Base-by-base conservation (phyloP, 169 alveolate species). In the Plasmodium yoelii region DNA sequence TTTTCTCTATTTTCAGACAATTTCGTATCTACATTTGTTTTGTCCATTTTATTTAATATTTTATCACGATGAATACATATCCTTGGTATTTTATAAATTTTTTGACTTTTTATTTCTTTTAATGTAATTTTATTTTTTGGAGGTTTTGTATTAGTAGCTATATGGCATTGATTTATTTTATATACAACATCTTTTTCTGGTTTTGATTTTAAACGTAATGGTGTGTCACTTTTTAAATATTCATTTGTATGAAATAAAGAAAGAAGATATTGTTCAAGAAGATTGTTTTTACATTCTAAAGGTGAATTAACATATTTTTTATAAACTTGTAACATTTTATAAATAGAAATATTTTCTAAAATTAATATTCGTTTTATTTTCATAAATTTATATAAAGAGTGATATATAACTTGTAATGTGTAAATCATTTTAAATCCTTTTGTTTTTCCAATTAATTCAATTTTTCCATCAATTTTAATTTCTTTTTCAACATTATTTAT, bases 261-360 rank as follows among this genome's bases (percentile, higher is more conserved):
- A 34, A 63, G 26, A 75, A 61, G 34, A 47, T 63, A 75, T 75
- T 63, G 42, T 2, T 75, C 88, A 56, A 61, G 44, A 63, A 75
- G 51, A 15, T 75, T 46, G 7, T 75, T 9, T 9, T 72, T 22
- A 9, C 34, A 13, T 12, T 47, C 19, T 18, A 46, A 19, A 34
- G 72, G 15, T 5, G 24, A 15, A 8, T 55, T 60, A 47, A 61
- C 55, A 75, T 63, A 44, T 53, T 56, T 51, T 15, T 28, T 75
- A 75, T 75, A 60, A 18, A 75, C 39, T 67, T 75, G 88, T 53
- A 75, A 61, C 88, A 75, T 75, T 75, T 75, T 75, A 46, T 75
- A 75, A 51, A 75, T 63, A 47, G 88, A 75, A 26, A 75, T 75
- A 61, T 75, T 75, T 15, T 65, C 73, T 7, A 75, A 67, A 49